Percentiles rank a stretch among this genome's conserved stretches.
Conservation (phyloP, 2,329 filamentous ascomycete genomes). For the Calonectria ilicicola region DNA sequence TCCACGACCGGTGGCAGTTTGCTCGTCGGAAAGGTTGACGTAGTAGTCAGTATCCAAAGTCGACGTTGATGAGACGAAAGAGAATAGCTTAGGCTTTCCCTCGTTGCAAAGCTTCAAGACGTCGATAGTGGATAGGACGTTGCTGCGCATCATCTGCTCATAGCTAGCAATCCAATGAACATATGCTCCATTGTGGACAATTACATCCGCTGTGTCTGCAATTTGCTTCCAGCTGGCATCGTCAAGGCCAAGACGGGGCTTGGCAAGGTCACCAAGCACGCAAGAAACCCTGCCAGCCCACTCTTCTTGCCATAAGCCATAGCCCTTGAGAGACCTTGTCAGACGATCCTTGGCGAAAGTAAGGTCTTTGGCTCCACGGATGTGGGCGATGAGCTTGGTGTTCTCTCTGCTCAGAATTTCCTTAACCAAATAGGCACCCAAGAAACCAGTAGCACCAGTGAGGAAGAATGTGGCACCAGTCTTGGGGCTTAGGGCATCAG, state of each 20-base stretch:
- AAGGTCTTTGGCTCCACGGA: conserved; percentile 73
- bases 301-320: conserved; percentile 80
- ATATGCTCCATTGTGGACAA: conserved; percentile 85
- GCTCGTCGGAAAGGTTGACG: conserved; percentile 73
- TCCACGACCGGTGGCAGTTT: conserved; percentile 65
- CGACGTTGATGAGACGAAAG: conserved; percentile 82
- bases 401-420: conserved; percentile 68
- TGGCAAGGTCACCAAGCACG: conserved; percentile 79
- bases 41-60: conserved; percentile 87
- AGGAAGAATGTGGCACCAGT: conserved; percentile 75
- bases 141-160: conserved; percentile 75
- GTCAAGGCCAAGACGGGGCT: conserved; percentile 79
- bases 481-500: conserved; percentile 46
- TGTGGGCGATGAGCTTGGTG: conserved; percentile 73
- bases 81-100: conserved; percentile 82
- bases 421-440: conserved; percentile 83
- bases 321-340: conserved; percentile 75
- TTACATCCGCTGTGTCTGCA: conserved; percentile 74
- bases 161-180: conserved; percentile 89
- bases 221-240: conserved; percentile 75
- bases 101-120: conserved; percentile 79
- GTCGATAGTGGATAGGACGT: conserved; percentile 85
- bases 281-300: conserved; percentile 75
- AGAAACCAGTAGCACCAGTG: conserved; percentile 85
- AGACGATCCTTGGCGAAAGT: conserved; percentile 75